Base-by-base conservation (phyloP, 192 early-diverging fungal species). In the Linnemannia elongata region DNA sequence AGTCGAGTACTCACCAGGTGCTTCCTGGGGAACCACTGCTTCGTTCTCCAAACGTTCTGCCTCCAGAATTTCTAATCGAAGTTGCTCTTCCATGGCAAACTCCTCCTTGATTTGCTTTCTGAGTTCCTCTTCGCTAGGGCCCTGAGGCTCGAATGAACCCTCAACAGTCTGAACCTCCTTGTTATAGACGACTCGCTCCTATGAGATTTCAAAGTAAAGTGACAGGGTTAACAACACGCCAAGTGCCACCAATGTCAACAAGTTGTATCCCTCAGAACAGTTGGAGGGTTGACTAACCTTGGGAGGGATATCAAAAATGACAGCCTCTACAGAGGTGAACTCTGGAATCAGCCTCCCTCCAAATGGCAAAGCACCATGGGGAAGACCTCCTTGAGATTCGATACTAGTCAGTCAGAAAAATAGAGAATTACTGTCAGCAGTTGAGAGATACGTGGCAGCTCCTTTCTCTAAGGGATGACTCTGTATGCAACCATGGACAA, bases 271-370 rank as follows among this genome's bases (percentile, higher is more conserved):
- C 38, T 83, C 12, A 6, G 42, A 5, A 24, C 1, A 72, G 18
- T 6, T 71, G 72, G 20, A 74, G 1, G 76, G 13, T n/a, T 66
- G 8, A 75, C 73, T 68, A 76, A 96, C 97, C 88, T 92, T 90
- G 17, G 98, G 96, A 66, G 97, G 91, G 83, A 97, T 92, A 83
- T 99, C 98, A 73, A 97, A 91, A 47, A 97, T 84, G n/a, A 95
- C 92, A 68, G 95, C 91, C 68, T 97, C 94, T 17, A 92, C 90
- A n/a, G 93, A 92, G 9, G 88, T 90, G 57, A 98, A 92, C 78
- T 94, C 94, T 24, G 93, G 93, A 76, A 94, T 90, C 72, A 88
- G 81, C 6, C 89, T 47, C 6, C 70, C 41, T 22, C 72, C 73
- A 45, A 70, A 38, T 22, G 69, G 74, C 30, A 80, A 13, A 39